Percentiles rank a stretch among this genome's conserved stretches.
These are phyloP conservation scores for Cercophora samala DNA, from an alignment of 495 filamentous ascomycete species.

Conservation along the genomic window DNA sequence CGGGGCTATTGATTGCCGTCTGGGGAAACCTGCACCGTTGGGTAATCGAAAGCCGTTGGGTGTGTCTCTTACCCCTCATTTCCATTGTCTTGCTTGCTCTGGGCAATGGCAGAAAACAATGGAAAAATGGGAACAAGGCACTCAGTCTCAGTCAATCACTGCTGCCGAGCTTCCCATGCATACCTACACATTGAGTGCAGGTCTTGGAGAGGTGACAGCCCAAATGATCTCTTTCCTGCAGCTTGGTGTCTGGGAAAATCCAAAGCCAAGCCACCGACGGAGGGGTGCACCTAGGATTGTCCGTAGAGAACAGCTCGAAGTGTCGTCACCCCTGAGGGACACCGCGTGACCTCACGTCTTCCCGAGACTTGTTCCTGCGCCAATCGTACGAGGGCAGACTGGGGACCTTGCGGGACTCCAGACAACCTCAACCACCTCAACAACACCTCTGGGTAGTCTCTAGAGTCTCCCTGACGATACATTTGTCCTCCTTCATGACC, in stretches of 20 bases:
- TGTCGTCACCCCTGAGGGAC: slow-evolving; percentile 26
- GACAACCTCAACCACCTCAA: background rate
- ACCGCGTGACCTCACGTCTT: slow-evolving; percentile 27
- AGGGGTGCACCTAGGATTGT: background rate
- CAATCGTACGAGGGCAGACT: slow-evolving; percentile 24
- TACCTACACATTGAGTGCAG: background rate
- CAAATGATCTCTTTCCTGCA: background rate
- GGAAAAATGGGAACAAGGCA: background rate
- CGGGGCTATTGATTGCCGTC: background rate
- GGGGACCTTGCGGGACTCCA: slow-evolving; percentile 3
- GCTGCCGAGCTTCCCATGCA: background rate
- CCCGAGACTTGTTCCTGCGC: slow-evolving; percentile 18
- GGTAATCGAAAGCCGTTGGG: background rate
- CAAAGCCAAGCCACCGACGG: slow-evolving; percentile 7
- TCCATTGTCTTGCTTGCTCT: slow-evolving; percentile 2
- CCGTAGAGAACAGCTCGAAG: slow-evolving; percentile 8
- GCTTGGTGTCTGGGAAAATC: slow-evolving; percentile 4
- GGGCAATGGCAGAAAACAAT: background rate
- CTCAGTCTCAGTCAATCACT: background rate
- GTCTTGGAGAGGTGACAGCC: background rate
- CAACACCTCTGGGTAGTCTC: background rate
- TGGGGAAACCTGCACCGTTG: background rate
- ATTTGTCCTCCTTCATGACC: slow-evolving; percentile 9
- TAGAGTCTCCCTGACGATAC: background rate
- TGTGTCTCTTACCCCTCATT: background rate